A percentile compares a stretch with the other conserved stretches of the same genome.
Conservation (phyloP, 768 basidiomycete genomes). For the Tricholoma sp. region DNA sequence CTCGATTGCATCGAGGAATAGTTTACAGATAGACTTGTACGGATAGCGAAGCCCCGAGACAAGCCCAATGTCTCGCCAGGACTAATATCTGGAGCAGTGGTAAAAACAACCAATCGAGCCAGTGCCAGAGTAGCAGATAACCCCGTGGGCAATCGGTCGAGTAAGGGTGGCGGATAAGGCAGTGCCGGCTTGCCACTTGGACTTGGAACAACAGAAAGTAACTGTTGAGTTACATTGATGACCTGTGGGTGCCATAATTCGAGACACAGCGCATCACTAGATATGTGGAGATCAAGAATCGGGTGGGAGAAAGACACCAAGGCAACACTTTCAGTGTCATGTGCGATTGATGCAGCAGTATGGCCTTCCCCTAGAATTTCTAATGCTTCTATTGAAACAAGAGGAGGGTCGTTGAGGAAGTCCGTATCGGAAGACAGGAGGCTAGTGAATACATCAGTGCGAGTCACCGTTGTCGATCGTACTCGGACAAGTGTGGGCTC, state of each 20-base stretch:
- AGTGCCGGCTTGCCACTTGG: slow-evolving; percentile 6
- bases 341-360: slow-evolving; percentile 46
- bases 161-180: slow-evolving; percentile 17
- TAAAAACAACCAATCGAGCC: slow-evolving; percentile 55
- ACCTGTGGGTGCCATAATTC: slow-evolving; percentile 66
- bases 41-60: slow-evolving; percentile 63
- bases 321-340: slow-evolving; percentile 36
- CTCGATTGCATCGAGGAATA: slow-evolving; percentile 47
- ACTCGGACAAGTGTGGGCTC: slow-evolving; percentile 52
- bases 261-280: slow-evolving; percentile 53
- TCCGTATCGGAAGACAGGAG: slow-evolving; percentile 29
- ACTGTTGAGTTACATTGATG: slow-evolving; percentile 45
- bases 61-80: slow-evolving; percentile 61
- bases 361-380: slow-evolving; percentile 41
- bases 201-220: slow-evolving; percentile 37
- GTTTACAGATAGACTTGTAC: slow-evolving; percentile 47
- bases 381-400: slow-evolving; percentile 56
- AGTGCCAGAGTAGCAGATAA: slow-evolving; percentile 53
- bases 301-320: slow-evolving; percentile 38
- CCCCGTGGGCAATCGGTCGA: slow-evolving; percentile 49
- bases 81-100: slow-evolving; percentile 80
- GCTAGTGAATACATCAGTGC: slow-evolving; percentile 19
- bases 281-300: slow-evolving; percentile 41
- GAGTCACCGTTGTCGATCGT: slow-evolving; percentile 29
- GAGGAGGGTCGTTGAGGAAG: slow-evolving; percentile 39